These are phyloP conservation scores for Termitomyces sp. DNA, from an alignment of 768 basidiomycete genomes.

Conservation along the genomic window DNA sequence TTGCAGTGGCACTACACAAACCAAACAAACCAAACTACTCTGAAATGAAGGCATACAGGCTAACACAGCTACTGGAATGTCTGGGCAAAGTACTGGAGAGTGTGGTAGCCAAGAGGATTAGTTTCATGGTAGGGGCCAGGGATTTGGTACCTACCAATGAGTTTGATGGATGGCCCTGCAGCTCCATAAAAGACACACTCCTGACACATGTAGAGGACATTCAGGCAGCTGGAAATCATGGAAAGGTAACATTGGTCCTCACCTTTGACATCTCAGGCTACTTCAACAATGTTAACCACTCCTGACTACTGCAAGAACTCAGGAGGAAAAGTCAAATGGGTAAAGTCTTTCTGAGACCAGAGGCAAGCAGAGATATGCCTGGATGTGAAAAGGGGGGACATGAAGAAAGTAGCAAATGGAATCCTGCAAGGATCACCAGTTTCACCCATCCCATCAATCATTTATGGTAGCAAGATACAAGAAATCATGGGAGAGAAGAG, in stretches of 20 bases:
- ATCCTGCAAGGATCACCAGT: no score
- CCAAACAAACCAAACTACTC: conserved; percentile 34
- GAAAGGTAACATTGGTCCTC: conserved; percentile 21
- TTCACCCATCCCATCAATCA: no score
- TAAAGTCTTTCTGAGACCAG: no score
- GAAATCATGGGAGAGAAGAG: no score
- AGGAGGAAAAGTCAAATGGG: conserved; percentile 6
- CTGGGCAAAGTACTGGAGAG: conserved; percentile 20
- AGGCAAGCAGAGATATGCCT: no score
- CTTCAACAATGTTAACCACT: conserved; percentile 26
- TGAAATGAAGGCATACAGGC: conserved; percentile 28
- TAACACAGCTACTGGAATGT: conserved; percentile 18
- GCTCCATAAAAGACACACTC: conserved; percentile 13
- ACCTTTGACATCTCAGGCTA: conserved; percentile 28
- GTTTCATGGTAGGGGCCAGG: conserved; percentile 19
- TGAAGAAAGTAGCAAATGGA: no score
- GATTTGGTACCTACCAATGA: conserved; percentile 22
- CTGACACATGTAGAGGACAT: no score
- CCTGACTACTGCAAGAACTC: conserved; percentile 21
- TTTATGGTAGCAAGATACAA: no score
- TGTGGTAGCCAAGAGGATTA: conserved; percentile 23
- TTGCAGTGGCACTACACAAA: conserved; percentile 31
- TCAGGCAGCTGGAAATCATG: background rate
- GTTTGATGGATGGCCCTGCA: conserved; percentile 21
- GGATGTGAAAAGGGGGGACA: no score